These are phyloP conservation scores for Trichophyton rubrum DNA, from an alignment of 2,329 filamentous ascomycete genomes.

Conservation along the genomic window DNA sequence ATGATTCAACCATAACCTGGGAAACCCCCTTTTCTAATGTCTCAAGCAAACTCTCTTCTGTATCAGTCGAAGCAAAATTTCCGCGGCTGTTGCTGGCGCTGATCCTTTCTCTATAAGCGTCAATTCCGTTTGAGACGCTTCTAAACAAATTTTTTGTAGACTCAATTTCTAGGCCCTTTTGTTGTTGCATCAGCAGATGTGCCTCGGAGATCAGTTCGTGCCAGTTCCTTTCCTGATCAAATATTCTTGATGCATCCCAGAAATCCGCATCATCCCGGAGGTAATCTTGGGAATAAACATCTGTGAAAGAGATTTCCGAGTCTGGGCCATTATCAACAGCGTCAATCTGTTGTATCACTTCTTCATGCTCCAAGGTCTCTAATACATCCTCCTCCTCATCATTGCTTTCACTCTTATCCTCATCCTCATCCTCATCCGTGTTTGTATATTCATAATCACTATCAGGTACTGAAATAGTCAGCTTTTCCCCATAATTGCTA, in stretches of 20 bases:
- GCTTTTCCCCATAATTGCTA: not conserved
- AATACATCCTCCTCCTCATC: not conserved
- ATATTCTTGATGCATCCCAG: slow-evolving; percentile 4
- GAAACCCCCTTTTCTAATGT: not conserved
- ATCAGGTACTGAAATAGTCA: not conserved
- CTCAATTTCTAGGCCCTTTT: slow-evolving; percentile 1
- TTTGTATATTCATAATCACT: not conserved
- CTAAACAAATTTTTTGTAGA: slow-evolving; percentile 5
- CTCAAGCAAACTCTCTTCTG: not conserved
- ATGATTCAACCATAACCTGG: not conserved
- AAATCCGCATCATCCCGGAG: slow-evolving; percentile 6
- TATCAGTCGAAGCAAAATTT: not conserved
- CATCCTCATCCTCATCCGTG: not conserved
- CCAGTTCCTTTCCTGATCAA: slow-evolving; percentile 11
- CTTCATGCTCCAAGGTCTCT: not conserved
- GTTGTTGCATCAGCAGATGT: not conserved
- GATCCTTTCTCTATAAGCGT: slow-evolving; percentile 6
- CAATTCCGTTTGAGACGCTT: slow-evolving; percentile 7
- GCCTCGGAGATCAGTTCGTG: slow-evolving; percentile 9
- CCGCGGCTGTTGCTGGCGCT: not conserved
- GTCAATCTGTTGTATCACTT: not conserved
- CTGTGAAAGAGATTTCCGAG: not conserved
- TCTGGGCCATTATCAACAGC: not conserved
- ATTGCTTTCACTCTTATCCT: not conserved
- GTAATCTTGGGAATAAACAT: not conserved